Evolutionary conservation across 805 yeast genomes (phyloP), one percentile per base, ranked within the genome.

Genomic region (Zygosaccharomyces rouxii): DNA sequence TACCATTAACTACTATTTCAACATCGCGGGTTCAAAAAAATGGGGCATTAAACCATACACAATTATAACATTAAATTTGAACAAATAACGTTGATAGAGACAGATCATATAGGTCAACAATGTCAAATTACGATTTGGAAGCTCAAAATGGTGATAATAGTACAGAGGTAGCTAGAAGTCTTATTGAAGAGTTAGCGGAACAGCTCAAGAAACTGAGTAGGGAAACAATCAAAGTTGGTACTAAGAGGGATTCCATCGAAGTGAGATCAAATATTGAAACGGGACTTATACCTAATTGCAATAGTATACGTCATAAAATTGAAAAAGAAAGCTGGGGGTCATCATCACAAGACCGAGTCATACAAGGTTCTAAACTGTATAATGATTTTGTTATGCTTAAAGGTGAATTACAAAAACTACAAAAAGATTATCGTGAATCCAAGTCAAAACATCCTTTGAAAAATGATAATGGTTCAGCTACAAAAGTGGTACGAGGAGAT

Each of bases 331-430:
- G 29, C 6, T 48, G 55, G 52, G 46, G 30, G 13, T 31, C 14
- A 33, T 33, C 19, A 14, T 33, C 50, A 9, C 28, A 23, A 14
- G 52, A 48, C 18, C 29, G 51, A 10, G 43, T 47, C 35, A 48
- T 52, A 9, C 45, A 49, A 18, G 51, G 53, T 4, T 51, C 54
- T 18, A 75, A 84, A 49, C 63, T 86, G 16, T 68, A 71, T 13
- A 71, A 71, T 19, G 92, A 86, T 62, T 81, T 79, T 55, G 71
- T 71, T 26, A 75, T 72, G 16, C 71, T 85, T 18, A 74, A 76
- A 52, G 67, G 67, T 38, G 75, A 66, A 60, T 80, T 69, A 63
- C 73, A 63, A 26, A 53, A 60, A 19, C 55, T 77, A 10, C 70
- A 74, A 52, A 65, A 78, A 26, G 62, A 69, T 6, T 83, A 81